A percentile compares a stretch with the other conserved stretches of the same genome.
Conservation (phyloP, 768 basidiomycete species). For the Saitozyma sp. region DNA sequence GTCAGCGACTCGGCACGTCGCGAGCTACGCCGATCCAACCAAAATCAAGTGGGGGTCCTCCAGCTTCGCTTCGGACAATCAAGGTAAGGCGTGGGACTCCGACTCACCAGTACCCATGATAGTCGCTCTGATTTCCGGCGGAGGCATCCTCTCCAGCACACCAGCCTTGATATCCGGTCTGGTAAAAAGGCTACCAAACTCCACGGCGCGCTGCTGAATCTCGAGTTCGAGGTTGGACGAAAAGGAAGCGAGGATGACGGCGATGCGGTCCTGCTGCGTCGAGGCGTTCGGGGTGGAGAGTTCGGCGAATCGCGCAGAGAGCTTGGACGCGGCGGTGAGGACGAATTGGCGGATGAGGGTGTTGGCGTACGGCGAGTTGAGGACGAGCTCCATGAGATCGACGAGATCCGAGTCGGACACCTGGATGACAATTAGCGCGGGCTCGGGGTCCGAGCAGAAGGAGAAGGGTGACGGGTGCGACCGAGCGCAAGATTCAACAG, state of each 20-base stretch:
- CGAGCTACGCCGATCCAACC: no score
- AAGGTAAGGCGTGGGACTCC: conserved; percentile 31
- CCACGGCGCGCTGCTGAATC: conserved; percentile 91
- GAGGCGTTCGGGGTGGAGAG: conserved; percentile 26
- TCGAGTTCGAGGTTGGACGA: conserved; percentile 89
- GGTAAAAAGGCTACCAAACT: conserved; percentile 79
- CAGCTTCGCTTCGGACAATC: no score
- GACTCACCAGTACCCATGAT: conserved; percentile 81
- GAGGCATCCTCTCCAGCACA: conserved; percentile 97
- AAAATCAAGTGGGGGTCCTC: no score
- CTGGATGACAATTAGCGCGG: conserved; percentile 52
- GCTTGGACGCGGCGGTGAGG: conserved; percentile 83
- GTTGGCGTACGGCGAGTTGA: conserved; percentile 93
- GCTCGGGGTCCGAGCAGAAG: not conserved
- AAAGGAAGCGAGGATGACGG: conserved; percentile 73
- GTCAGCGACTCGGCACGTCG: conserved; percentile 1
- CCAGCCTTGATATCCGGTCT: conserved; percentile 58
- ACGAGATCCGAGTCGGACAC: conserved; percentile 78
- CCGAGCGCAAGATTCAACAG: not conserved
- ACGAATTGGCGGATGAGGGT: conserved; percentile 89
- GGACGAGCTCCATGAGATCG: conserved; percentile 78
- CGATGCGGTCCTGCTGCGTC: conserved; percentile 68
- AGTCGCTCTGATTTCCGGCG: conserved; percentile 94
- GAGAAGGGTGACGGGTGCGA: not conserved
- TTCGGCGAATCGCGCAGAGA: conserved; percentile 71